Evolutionary conservation across 768 basidiomycete genomes (phyloP), one percentile per base, ranked within the genome.

Genomic region (Xerocomus brunneocitrinus): DNA sequence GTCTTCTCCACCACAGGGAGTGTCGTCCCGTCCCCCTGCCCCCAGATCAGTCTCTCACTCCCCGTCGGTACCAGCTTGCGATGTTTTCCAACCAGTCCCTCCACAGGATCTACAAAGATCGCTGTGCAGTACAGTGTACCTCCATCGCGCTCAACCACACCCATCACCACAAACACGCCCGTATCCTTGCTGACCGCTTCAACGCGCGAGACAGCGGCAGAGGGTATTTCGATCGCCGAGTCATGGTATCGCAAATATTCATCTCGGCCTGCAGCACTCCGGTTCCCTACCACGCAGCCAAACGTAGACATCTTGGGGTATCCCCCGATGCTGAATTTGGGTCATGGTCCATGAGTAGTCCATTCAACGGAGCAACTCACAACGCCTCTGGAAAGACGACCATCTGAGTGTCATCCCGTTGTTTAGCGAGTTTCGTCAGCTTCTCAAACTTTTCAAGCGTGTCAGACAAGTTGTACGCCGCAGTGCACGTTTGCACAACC

Each of bases 61-160:
- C 73, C 84, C 8, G 85, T 87, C 3, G 85, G 85, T 59, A 82
- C 70, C 24, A 86, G 61, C 69, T 86, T 86, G 14, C 85, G 75
- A 62, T 85, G 81, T 62, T 84, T 84, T 35, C 73, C 81, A n/a
- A 84, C 62, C 27, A 76, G 72, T 2, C 83, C 83, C 40, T 74
- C 58, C 16, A 58, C 54, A 0, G 83, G 81, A 58, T 80, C 76
- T 24, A 84, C 73, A 63, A 83, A 84, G 19, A 83, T 70, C 8
- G 66, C 78, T 0, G 81, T 80, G 64, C 84, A 86, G 57, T 83
- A 85, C 16, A 85, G 67, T 1, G 83, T 83, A 4, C 83, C 83
- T 8, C 74, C 73, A 16, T 78, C 80, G 13, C 76, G 74, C 60
- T 85, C 84, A 47, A 86, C 76, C 14, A 83, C 73, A 1, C 84